Evolutionary conservation across 1,139 yeast species (phyloP), one percentile per base, ranked within the genome.

Genomic region (Casaregolazyma lundiana): DNA sequence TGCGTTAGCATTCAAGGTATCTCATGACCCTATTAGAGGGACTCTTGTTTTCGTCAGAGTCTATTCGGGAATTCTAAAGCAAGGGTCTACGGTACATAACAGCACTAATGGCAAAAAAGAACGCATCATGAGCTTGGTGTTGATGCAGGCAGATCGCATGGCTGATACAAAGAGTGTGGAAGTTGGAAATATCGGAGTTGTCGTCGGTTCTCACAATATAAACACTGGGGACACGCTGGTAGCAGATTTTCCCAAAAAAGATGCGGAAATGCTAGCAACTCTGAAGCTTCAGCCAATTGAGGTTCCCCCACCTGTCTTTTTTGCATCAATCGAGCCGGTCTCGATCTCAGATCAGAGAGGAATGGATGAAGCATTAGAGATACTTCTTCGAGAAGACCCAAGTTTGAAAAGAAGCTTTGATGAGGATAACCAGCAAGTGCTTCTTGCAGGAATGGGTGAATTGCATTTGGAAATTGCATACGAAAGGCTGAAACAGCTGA

Each of bases 401-500:
- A 82, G 90, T 49, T 68, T 87, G 53, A 75, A 76, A 35, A 71
- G 84, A 11, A 63, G 76, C 2, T 73, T 70, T 45, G 97, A 92
- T 60, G 95, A 86, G 53, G 97, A 90, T 51, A 72, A 86, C 49
- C 96, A 96, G 0, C 97, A 92, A 65, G 81, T 89, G 0, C 73
- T 89, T 22, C 65, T 92, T 30, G 81, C 95, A 44, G 99, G 98
- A 2, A 89, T 92, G 97, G 98, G 97, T 15, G 96, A 89, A 46
- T 71, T 92, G 44, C 98, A 92, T 65, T 72, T 92, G 46, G 97
- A 92, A 55, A 89, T 92, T 55, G 85, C 94, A 1, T 75, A 76
- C 46, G 95, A 88, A 55, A 72, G 97, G 48, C 72, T 92, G 43
- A 78, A 78, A 45, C 96, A 88, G 52, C 75, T 90, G 75, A 83